Base-by-base conservation (phyloP, 331 rosid species). In the Prunus yedoensis region DNA sequence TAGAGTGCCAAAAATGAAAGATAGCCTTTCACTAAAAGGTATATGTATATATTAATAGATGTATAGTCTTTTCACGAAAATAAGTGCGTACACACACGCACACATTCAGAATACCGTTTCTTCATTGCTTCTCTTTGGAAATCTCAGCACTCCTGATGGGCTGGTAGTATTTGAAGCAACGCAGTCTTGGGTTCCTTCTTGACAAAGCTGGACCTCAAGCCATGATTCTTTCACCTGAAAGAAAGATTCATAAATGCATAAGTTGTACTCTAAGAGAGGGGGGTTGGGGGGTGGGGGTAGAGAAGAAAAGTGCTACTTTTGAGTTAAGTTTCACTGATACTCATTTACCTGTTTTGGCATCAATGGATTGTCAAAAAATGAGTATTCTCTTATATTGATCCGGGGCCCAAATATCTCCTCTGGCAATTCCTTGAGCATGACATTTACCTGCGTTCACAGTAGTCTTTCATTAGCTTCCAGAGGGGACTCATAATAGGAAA, bases 171-270 rank as follows among this genome's bases (percentile, higher is more conserved):
- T 84, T 64, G 94, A 88, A 60, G 85, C 85, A 32, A 66, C 66
- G 63, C 96, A 95, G 73, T 77, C 85, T 66, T 21, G 69, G n/a
- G 43, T 82, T 83, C 90, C 98, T 82, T 87, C 89, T 84, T 84
- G 88, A 79, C 99, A 92, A 71, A 95, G 89, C 20, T 89, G 96
- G 82, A 95, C 97, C 67, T 95, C 88, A 60, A 95, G 93, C 94
- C 98, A 81, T 65, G 99, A 95, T 17, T 78, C 89, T 77, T 87
- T 95, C 80, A 91, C 94, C 99, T 95, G 85, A 74, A 71, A 56
- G 5, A 68, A 76, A 86, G 63, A 75, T 77, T 71, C 64, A 77
- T 32, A 20, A 10, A 52, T 52, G 77, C n/a, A 76, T 68, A 74
- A 70, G 65, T 81, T 70, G 30, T 46, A 51, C 6, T 45, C n/a